Base-by-base conservation (phyloP, 2,329 filamentous ascomycete genomes). In the Colletotrichum echinochloae region DNA sequence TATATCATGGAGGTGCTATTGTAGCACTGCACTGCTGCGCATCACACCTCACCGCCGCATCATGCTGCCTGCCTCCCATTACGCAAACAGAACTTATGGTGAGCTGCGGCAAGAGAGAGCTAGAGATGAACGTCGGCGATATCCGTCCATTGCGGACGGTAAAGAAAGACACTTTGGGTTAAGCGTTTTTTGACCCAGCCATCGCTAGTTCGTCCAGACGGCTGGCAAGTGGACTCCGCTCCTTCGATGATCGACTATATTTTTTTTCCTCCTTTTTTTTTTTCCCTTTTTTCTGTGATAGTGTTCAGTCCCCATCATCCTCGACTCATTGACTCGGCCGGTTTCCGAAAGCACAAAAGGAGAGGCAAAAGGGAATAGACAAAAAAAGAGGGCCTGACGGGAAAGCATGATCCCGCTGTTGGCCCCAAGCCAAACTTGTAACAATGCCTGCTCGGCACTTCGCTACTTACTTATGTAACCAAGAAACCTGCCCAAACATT, bases 91-190 rank as follows among this genome's bases (percentile, higher is more conserved):
- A 9, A 49, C 48, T 16, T 51, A 16, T 51, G 48, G 26, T 30
- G 11, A 28, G 12, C 28, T 12, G 8, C 44, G 57, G 41, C 28
- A 60, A 35, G 28, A 60, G n/a, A 35, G 28, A 60, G n/a, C n/a
- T 37, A n/a, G 30, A 70, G 67, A 56, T 51, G n/a, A 56, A 66
- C 67, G 64, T 62, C 63, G 64, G 63, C 62, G 63, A 70, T 54
- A 57, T 66, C 63, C 64, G 51, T 61, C 54, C 35, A n/a, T n/a
- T n/a, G 28, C 41, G n/a, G 18, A 39, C n/a, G 14, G 39, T 20
- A 20, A 6, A 41, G 41, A 56, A 44, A 44, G 20, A 23, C 44
- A n/a, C 14, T 23, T 56, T 28, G 44, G 59, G 59, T n/a, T 35
- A 48, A 60, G 44, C 59, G 59, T 14, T 26, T 8, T 39, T 61